A percentile compares a stretch with the other conserved stretches of the same genome.
Evolutionary conservation across 2,329 filamentous ascomycete species (phyloP).

Genomic region (Botrytis aclada): DNA sequence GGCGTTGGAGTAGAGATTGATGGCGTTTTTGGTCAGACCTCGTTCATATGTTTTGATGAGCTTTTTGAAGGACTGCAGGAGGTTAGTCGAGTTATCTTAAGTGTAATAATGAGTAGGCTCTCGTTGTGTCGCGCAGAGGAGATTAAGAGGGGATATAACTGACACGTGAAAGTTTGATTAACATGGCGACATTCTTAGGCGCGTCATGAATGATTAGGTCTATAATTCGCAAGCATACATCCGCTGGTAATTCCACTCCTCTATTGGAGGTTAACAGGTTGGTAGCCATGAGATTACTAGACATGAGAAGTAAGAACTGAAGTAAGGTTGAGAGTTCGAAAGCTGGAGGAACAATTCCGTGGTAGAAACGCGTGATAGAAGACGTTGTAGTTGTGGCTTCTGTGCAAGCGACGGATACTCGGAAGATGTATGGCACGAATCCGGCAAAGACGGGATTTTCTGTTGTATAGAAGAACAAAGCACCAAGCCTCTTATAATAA

Average conservation of each 20-base stretch:
- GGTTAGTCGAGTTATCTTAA: neutral
- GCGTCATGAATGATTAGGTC: neutral
- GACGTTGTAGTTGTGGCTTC: neutral
- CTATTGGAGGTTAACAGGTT: slow-evolving; percentile 7
- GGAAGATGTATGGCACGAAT: neutral
- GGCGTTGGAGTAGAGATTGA: neutral
- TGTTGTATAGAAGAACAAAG: neutral
- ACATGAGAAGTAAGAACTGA: neutral
- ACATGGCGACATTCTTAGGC: neutral
- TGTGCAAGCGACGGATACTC: neutral
- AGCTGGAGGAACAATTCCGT: neutral
- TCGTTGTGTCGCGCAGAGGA: neutral
- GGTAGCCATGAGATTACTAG: neutral
- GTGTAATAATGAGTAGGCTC: neutral
- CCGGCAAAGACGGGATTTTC: neutral
- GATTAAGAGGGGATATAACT: neutral
- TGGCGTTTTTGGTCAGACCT: neutral
- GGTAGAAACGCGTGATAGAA: neutral
- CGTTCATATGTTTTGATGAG: slow-evolving; percentile 12
- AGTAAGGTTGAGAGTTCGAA: neutral
- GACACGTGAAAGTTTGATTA: slow-evolving; percentile 15
- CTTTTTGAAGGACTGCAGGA: slow-evolving; percentile 11
- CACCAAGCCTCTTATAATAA: neutral
- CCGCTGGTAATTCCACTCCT: slow-evolving; percentile 1
- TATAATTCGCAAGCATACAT: slow-evolving; percentile 14